phyloP scores from a whole-genome alignment of 2,329 filamentous ascomycete species.

The Alternaria sp. region DNA sequence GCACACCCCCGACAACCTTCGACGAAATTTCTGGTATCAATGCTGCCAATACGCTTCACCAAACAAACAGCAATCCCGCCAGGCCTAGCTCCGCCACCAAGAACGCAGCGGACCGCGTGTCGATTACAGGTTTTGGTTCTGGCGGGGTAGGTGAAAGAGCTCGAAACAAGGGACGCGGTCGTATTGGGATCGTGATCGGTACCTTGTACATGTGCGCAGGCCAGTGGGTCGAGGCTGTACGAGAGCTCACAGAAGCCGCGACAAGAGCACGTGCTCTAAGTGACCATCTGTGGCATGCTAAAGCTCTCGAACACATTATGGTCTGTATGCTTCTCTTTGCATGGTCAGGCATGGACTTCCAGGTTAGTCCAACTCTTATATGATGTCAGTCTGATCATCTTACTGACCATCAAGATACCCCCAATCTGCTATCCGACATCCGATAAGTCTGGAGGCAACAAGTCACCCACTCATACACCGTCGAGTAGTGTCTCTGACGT shows the following conservation, averaged over 20 bases:
- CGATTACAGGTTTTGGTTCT: conserved; percentile 69
- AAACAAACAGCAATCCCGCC: conserved; percentile 40
- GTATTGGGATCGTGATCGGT: conserved; percentile 79
- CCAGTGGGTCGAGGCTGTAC: conserved; percentile 86
- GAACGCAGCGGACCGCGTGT: conserved; percentile 67
- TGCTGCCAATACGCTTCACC: conserved; percentile 49
- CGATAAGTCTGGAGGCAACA: conserved; percentile 55
- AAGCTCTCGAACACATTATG: conserved; percentile 86
- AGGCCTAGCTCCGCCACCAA: conserved; percentile 55
- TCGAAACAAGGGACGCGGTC: conserved; percentile 80
- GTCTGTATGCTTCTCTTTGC: conserved; percentile 82
- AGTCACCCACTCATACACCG: conserved; percentile 50
- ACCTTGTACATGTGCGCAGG: conserved; percentile 88
- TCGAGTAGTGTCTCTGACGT: conserved; percentile 50
- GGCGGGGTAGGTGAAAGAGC: conserved; percentile 75
- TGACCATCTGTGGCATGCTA: conserved; percentile 97
- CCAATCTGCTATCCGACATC: conserved; percentile 59
- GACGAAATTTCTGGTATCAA: conserved; percentile 49
- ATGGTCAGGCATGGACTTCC: conserved; percentile 84
- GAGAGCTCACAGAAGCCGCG: conserved; percentile 81
- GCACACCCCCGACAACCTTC: conserved; percentile 58
- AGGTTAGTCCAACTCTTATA: conserved; percentile 55
- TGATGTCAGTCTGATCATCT: no score
- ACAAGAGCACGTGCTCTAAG: conserved; percentile 77
- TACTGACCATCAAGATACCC: conserved; percentile 54